Evolutionary conservation across 495 filamentous ascomycete genomes (phyloP), one percentile per base, ranked within the genome.

Genomic region (Penicillium nucicola): DNA sequence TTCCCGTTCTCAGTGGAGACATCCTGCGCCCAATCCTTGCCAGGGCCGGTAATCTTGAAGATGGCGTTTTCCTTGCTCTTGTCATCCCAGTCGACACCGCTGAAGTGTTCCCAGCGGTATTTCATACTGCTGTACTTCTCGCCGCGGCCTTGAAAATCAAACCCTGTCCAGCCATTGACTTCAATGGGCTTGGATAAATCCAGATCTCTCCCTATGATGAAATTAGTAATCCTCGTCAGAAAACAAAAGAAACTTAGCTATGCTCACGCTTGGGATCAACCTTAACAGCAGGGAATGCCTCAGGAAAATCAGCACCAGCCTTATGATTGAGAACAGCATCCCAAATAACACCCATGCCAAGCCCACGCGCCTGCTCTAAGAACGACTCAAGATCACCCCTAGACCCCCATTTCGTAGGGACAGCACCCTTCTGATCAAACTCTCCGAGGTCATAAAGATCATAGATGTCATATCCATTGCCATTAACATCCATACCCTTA

Each of bases 271-370:
- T 62, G 0, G 73, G 68, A 60, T 87, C 74, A 12, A 89, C 86
- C 60, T 84, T 81, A 41, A 87, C 72, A 3, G 78, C 84, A 35
- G 67, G 48, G 50, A 79, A 84, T 28, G 70, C 68, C 64, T 90
- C 83, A 13, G 72, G 77, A 48, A 69, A 71, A 62, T 90, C 86
- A 13, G 83, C 86, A 7, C 74, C 84, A 14, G 84, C 84, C 62
- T 88, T 89, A 66, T 90, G 87, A 53, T 89, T 91, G 39, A 89
- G 68, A 9, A 91, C 85, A 22, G 84, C 84, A 67, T 91, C 86
- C 79, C 84, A 90, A 59, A 86, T 83, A 5, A 89, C 56, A 1
- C 79, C 80, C 4, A 89, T 70, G 1, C 75, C 76, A 20, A 75
- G 44, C n/a, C 75, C 61, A 41, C 78, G 74, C 0, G 83, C 82